phyloP scores from a whole-genome alignment of 768 basidiomycete genomes.

The Boletus pseudopeckii region DNA sequence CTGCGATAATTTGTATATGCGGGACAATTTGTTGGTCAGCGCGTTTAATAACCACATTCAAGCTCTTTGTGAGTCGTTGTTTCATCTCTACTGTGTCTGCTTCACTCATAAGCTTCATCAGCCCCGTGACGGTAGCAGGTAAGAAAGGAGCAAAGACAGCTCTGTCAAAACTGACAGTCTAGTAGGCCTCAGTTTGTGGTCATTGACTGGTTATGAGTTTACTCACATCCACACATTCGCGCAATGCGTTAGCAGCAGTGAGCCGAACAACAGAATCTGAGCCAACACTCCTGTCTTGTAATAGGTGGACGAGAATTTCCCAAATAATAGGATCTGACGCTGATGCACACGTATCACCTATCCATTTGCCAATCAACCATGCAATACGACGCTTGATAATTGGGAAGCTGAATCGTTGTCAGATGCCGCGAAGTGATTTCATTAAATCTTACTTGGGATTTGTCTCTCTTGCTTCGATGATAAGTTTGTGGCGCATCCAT shows the following conservation, averaged over 20 bases:
- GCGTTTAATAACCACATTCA: slow-evolving; percentile 67
- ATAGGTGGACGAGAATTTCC: slow-evolving; percentile 75
- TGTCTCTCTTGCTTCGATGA: slow-evolving; percentile 54
- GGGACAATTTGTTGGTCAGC: slow-evolving; percentile 60
- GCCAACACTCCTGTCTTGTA: slow-evolving; percentile 64
- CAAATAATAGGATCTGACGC: slow-evolving; percentile 66
- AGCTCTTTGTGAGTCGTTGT: slow-evolving; percentile 61
- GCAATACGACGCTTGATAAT: slow-evolving; percentile 94
- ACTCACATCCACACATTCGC: slow-evolving; percentile 83
- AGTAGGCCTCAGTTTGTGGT: slow-evolving; percentile 5
- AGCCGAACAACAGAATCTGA: slow-evolving; percentile 85
- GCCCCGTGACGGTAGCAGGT: slow-evolving; percentile 52
- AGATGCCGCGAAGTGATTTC: slow-evolving; percentile 3
- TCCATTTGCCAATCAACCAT: slow-evolving; percentile 91
- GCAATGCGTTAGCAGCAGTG: slow-evolving; percentile 75
- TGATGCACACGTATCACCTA: slow-evolving; percentile 60
- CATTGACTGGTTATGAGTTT: not conserved
- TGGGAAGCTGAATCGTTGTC: slow-evolving; percentile 56
- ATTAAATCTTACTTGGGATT: slow-evolving; percentile 50
- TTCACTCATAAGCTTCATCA: slow-evolving; percentile 69
- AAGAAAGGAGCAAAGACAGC: slow-evolving; percentile 69
- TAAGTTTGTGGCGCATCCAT: slow-evolving; percentile 64
- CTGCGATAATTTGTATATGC: slow-evolving; percentile 54
- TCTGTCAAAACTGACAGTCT: slow-evolving; percentile 66
- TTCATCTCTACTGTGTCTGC: slow-evolving; percentile 76